These are phyloP conservation scores for Cicer yamashitae DNA, from an alignment of 306 rosid species.

Conservation along the genomic window DNA sequence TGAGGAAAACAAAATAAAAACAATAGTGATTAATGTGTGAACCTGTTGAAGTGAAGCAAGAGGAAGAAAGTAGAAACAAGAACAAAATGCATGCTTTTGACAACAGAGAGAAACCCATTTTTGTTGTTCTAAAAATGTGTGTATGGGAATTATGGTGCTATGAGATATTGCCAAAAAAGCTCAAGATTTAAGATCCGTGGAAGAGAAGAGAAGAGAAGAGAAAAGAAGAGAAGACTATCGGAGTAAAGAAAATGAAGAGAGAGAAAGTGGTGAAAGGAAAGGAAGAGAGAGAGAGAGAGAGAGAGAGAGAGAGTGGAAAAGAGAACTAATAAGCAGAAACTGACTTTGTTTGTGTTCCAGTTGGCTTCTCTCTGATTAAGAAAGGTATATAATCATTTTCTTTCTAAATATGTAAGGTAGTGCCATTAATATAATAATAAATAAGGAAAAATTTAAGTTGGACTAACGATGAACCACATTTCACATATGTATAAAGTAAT, in stretches of 20 bases:
- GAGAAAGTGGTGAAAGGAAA: neutral
- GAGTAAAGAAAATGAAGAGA: conserved; percentile 36
- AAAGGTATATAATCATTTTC: conserved; percentile 39
- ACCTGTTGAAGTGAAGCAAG: conserved; percentile 70
- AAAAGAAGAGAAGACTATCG: conserved; percentile 42
- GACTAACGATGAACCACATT: too few species aligned
- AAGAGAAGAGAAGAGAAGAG: conserved; percentile 39
- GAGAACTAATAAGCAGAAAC: conserved; percentile 9
- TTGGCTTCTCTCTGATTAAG: conserved; percentile 40
- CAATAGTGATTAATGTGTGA: neutral
- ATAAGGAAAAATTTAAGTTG: too few species aligned
- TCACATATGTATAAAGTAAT: too few species aligned
- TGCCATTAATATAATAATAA: too few species aligned
- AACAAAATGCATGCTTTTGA: conserved; percentile 48
- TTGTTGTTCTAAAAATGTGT: conserved; percentile 6
- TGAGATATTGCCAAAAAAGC: conserved; percentile 11
- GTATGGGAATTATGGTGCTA: neutral
- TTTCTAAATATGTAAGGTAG: too few species aligned
- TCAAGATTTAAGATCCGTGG: conserved; percentile 42
- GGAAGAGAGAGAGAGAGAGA: neutral
- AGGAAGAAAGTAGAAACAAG: conserved; percentile 48
- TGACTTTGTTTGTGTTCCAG: conserved; percentile 28
- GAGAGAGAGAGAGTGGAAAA: neutral
- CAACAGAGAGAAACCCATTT: conserved; percentile 46
- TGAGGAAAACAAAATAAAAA: neutral